Base-by-base conservation (phyloP, 2,329 filamentous ascomycete species). In the Colletotrichum sp. region DNA sequence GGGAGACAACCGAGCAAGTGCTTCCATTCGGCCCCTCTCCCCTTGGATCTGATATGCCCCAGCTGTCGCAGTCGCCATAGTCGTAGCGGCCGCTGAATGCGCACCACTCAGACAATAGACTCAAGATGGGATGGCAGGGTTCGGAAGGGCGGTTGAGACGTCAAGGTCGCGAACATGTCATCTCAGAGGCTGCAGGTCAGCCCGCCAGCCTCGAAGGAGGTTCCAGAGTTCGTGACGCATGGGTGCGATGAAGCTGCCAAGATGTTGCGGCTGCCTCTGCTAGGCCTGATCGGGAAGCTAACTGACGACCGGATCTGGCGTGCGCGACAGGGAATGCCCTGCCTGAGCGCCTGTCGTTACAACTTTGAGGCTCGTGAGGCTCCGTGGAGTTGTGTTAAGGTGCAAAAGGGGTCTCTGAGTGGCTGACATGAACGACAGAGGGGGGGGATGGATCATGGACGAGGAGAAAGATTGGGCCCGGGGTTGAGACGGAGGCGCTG, bases 231-330 rank as follows among this genome's bases (percentile, higher is more conserved):
- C 73, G 59, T 63, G 44, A 64, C 64, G 64, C 70, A 76, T 69
- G 70, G 64, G 32, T 24, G 44, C 18, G 74, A 76, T 76, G 74
- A 76, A 76, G 74, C 74, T 76, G 74, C 74, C 74, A 76, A 76
- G 74, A 32, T 60, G 74, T 74, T 76, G 74, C 74, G 59, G 70
- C 49, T 76, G 64, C 65, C 34, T 34, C 44, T 69, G 64, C 65
- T 52, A 52, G 44, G 44, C 70, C 65, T 52, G 34, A 74, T 69
- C 28, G 28, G 64, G 70, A 39, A 69, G 74, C 57, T 32, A 52
- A 21, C 71, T 57, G 10, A 65, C 59, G 74, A 44, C n/a, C 44
- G 28, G 49, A 69, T 65, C 70, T 26, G 44, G 44, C 32, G 4
- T 49, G 59, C 30, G 65, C 34, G 74, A 52, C 71, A 69, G 59